These are phyloP conservation scores for Suillus discolor DNA, from an alignment of 768 basidiomycete genomes.

Conservation along the genomic window DNA sequence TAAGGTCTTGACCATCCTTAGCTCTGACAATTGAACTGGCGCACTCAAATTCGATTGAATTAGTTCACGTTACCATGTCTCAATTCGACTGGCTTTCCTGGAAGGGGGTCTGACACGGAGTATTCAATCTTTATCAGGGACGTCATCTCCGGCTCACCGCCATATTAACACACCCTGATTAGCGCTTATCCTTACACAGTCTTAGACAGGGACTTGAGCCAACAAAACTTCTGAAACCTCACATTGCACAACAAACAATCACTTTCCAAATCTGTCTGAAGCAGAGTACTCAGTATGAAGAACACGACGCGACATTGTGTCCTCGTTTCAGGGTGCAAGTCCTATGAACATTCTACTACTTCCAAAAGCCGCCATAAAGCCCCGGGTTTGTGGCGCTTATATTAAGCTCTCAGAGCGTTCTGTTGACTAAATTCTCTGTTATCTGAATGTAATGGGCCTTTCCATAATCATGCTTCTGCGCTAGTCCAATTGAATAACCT, in stretches of 20 bases:
- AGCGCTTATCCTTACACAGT: neutral
- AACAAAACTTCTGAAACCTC: too few species aligned
- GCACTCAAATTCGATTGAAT: neutral
- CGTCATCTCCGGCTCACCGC: constrained; percentile 2
- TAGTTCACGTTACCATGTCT: neutral
- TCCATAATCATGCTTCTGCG: neutral
- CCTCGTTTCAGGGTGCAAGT: constrained; percentile 6
- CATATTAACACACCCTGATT: constrained; percentile 5
- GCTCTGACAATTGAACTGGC: neutral
- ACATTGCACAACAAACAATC: too few species aligned
- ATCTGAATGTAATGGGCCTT: neutral
- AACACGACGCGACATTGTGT: too few species aligned
- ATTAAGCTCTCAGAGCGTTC: neutral
- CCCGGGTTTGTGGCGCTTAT: neutral
- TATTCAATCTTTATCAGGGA: neutral
- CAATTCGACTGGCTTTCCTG: neutral
- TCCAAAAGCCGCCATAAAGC: too few species aligned
- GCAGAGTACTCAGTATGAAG: too few species aligned
- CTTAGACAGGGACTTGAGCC: too few species aligned
- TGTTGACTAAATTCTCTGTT: neutral
- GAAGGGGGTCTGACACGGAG: neutral
- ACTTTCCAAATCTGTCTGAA: too few species aligned
- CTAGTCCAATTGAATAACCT: neutral
- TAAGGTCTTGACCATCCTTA: neutral
- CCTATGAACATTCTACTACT: neutral